Evolutionary conservation across 495 filamentous ascomycete species (phyloP).

Genomic region (Xylaria venustula): DNA sequence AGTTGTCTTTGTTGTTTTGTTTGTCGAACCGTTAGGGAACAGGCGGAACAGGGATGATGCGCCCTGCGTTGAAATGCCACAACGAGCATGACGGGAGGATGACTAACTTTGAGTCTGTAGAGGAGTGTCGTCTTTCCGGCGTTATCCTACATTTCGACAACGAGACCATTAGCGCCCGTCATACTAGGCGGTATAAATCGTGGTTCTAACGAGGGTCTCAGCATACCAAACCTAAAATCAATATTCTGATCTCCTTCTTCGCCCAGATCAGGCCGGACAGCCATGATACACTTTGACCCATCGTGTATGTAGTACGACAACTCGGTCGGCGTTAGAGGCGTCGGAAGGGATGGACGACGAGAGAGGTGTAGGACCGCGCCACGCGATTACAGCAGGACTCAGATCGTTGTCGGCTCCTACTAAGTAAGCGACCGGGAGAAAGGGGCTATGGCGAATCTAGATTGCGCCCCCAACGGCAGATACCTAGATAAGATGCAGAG

Average conservation of each 20-base stretch:
- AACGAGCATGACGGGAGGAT: background rate
- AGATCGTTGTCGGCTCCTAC: background rate
- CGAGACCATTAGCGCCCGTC: conserved; percentile 10
- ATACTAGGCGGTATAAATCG: background rate
- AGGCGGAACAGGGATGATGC: background rate
- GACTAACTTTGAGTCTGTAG: conserved; percentile 85
- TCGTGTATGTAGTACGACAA: conserved; percentile 37
- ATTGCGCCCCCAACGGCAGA: background rate
- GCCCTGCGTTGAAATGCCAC: background rate
- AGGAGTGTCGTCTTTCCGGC: conserved; percentile 96
- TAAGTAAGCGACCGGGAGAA: background rate
- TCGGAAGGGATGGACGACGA: background rate
- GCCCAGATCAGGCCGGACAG: conserved; percentile 73
- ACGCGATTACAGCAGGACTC: background rate
- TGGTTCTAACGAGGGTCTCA: background rate
- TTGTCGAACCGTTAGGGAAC: background rate
- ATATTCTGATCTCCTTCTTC: conserved; percentile 96
- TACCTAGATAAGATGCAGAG: no score
- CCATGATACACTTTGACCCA: conserved; percentile 82
- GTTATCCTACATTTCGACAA: conserved; percentile 70
- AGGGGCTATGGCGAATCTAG: background rate
- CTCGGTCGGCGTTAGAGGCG: background rate
- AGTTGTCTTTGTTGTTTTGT: background rate
- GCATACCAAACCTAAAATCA: conserved; percentile 90
- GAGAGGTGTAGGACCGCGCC: background rate